Conservation (phyloP, 2,329 filamentous ascomycete genomes). For the Passalora sequoiae region DNA sequence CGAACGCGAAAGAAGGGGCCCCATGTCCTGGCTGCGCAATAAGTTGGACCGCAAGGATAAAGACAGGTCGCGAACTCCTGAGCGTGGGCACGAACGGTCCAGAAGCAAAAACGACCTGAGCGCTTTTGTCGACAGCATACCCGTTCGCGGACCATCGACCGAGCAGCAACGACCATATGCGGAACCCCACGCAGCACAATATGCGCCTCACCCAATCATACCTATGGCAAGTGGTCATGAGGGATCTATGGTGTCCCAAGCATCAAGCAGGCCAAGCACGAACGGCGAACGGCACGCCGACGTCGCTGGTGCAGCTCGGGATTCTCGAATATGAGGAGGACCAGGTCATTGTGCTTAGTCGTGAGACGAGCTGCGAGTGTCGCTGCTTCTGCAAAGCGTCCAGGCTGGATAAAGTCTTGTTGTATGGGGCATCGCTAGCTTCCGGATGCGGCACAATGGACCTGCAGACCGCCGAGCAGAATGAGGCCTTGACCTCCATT, state of each 20-base stretch:
- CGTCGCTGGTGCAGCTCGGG: neutral
- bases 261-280: neutral
- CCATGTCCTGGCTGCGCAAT: conserved; percentile 60
- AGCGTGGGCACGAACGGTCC: conserved; percentile 30
- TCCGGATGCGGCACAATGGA: conserved; percentile 2
- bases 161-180: conserved; percentile 11
- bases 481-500: neutral
- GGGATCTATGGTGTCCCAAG: neutral
- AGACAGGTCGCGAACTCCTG: conserved; percentile 36
- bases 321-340: neutral
- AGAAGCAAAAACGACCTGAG: conserved; percentile 27
- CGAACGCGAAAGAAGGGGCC: conserved; percentile 52
- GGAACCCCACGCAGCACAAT: conserved; percentile 1
- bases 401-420: neutral
- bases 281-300: neutral
- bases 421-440: conserved; percentile 1
- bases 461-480: conserved; percentile 1
- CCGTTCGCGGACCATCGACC: conserved; percentile 21
- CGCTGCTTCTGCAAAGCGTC: neutral
- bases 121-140: conserved; percentile 14
- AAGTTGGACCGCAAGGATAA: conserved; percentile 57
- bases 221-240: conserved; percentile 2
- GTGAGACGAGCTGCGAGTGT: neutral
- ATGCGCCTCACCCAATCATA: conserved; percentile 1
- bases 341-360: neutral